phyloP scores from a whole-genome alignment of 768 basidiomycete genomes.

The Lactifluus piperatus region DNA sequence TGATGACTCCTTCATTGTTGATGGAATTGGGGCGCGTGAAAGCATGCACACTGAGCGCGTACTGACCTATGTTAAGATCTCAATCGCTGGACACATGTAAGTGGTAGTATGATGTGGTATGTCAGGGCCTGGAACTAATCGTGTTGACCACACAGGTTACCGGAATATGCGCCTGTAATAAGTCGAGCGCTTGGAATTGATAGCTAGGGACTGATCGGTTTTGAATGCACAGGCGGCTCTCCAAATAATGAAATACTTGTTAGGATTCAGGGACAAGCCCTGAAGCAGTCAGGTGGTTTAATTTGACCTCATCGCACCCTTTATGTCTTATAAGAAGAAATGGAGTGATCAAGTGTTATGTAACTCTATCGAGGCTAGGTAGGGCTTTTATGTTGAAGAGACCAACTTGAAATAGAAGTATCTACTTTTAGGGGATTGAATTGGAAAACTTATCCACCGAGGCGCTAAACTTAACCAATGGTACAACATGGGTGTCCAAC shows the following conservation, averaged over 20 bases:
- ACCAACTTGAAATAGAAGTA: no score
- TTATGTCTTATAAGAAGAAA: neutral
- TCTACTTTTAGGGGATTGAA: neutral
- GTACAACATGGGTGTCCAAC: neutral
- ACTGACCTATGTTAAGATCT: constrained; percentile 59
- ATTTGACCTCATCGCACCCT: no score
- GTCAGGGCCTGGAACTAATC: neutral
- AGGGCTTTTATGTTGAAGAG: no score
- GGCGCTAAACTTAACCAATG: neutral
- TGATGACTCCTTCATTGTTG: constrained; percentile 60
- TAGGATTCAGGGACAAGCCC: constrained; percentile 51
- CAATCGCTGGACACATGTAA: constrained; percentile 65
- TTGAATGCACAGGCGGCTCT: constrained; percentile 44
- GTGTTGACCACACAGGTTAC: constrained; percentile 38
- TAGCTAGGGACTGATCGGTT: neutral
- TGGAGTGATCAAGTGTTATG: neutral
- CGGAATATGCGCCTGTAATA: constrained; percentile 57
- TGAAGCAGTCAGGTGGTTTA: constrained; percentile 17
- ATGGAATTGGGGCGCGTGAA: constrained; percentile 60
- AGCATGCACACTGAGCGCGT: constrained; percentile 58
- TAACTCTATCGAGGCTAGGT: no score
- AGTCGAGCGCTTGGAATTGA: constrained; percentile 21
- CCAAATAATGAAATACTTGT: constrained; percentile 58
- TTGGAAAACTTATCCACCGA: neutral
- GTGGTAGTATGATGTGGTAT: constrained; percentile 20